Conservation (phyloP, 1,139 yeast genomes). For the Pichia sp. region DNA sequence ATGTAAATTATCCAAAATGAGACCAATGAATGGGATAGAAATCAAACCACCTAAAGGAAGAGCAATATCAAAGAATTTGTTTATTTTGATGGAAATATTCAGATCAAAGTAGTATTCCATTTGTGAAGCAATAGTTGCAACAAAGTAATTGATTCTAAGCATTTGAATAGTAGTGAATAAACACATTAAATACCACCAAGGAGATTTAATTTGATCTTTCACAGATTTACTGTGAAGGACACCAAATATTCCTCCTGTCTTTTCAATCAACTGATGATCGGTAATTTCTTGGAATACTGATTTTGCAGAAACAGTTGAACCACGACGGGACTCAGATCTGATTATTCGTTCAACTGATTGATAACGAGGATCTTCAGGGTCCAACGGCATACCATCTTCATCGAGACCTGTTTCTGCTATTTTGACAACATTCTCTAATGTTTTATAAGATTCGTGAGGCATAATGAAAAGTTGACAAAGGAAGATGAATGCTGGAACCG, state of each 20-base stretch:
- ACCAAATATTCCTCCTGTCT: slow-evolving; percentile 79
- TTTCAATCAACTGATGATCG: slow-evolving; percentile 45
- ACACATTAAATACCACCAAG: slow-evolving; percentile 76
- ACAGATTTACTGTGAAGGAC: slow-evolving; percentile 62
- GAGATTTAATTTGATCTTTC: slow-evolving; percentile 57
- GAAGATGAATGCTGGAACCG: slow-evolving; percentile 69
- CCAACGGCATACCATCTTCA: slow-evolving; percentile 48
- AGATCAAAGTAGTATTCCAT: slow-evolving; percentile 59
- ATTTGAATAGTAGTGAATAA: slow-evolving; percentile 76
- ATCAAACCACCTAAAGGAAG: slow-evolving; percentile 81
- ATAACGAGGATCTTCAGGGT: slow-evolving; percentile 32
- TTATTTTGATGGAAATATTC: slow-evolving; percentile 46
- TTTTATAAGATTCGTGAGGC: slow-evolving; percentile 74
- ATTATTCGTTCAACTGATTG: slow-evolving; percentile 24
- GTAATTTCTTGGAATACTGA: slow-evolving; percentile 61
- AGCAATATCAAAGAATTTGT: slow-evolving; percentile 74
- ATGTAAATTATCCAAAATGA: slow-evolving; percentile 66
- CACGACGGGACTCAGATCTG: slow-evolving; percentile 19
- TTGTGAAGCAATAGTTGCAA: slow-evolving; percentile 79
- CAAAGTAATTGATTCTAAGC: slow-evolving; percentile 86
- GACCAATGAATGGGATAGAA: slow-evolving; percentile 81
- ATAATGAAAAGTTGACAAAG: slow-evolving; percentile 66
- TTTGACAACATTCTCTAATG: slow-evolving; percentile 59
- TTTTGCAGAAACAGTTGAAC: slow-evolving; percentile 31
- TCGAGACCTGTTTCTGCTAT: slow-evolving; percentile 65